Percentiles rank a stretch among this genome's conserved stretches.
phyloP scores from a whole-genome alignment of 2,329 filamentous ascomycete species.

The Neonectria ditissima region DNA sequence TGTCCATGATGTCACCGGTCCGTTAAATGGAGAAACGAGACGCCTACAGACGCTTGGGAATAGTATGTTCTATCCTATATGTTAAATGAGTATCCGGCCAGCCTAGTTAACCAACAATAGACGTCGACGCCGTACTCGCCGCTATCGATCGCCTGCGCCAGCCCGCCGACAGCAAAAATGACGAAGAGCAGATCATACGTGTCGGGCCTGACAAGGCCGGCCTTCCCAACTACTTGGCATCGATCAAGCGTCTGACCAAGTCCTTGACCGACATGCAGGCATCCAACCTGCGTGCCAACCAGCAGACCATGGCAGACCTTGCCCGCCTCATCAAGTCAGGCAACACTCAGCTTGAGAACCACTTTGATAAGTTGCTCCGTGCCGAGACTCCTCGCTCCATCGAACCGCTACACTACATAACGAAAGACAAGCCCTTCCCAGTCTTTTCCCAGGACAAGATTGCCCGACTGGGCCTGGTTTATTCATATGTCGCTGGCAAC shows the following conservation, averaged over 20 bases:
- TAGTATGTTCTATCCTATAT: conserved; percentile 60
- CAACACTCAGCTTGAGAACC: conserved; percentile 83
- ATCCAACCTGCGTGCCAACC: conserved; percentile 92
- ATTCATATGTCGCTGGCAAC: conserved; percentile 77
- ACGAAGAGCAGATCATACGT: conserved; percentile 91
- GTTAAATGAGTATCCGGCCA: not conserved
- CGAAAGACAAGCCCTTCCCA: conserved; percentile 89
- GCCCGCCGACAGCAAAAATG: conserved; percentile 91
- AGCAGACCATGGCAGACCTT: conserved; percentile 86
- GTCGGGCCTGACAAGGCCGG: conserved; percentile 87
- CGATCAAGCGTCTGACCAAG: conserved; percentile 88
- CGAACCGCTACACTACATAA: conserved; percentile 92
- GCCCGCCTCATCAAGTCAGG: conserved; percentile 82
- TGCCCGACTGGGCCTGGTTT: conserved; percentile 82
- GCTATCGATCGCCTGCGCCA: conserved; percentile 91
- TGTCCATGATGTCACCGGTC: conserved; percentile 91
- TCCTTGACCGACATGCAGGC: conserved; percentile 86
- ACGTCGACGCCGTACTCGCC: conserved; percentile 86
- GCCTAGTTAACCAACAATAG: conserved; percentile 54
- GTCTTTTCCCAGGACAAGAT: conserved; percentile 80
- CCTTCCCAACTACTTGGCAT: conserved; percentile 85
- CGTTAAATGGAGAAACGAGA: conserved; percentile 92
- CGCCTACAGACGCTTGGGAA: conserved; percentile 86
- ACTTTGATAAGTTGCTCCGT: conserved; percentile 82
- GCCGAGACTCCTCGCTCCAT: conserved; percentile 82